A percentile compares a stretch with the other conserved stretches of the same genome.
phyloP scores from a whole-genome alignment of 371 early-diverging fungal genomes.

The Neoconidiobolus thromboides region DNA sequence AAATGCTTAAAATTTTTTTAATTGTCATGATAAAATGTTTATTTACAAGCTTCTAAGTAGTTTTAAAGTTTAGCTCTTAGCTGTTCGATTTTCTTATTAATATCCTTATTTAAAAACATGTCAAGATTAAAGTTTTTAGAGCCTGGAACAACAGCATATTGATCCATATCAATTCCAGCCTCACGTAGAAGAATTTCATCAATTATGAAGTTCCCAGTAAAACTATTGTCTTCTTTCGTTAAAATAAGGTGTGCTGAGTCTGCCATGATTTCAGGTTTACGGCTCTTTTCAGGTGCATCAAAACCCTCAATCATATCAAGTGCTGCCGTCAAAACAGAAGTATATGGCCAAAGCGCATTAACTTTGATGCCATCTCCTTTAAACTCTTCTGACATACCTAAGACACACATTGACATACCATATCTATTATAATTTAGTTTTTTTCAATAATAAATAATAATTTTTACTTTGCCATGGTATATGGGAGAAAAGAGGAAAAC shows the following conservation, averaged over 20 bases:
- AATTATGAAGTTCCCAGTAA: conserved; percentile 50
- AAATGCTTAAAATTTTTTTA: too few species aligned
- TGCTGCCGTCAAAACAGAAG: conserved; percentile 53
- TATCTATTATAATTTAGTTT: conserved; percentile 9
- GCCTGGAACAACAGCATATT: conserved; percentile 24
- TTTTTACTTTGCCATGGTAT: conserved; percentile 51
- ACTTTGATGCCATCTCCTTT: conserved; percentile 39
- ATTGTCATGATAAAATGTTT: too few species aligned
- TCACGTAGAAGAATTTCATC: conserved; percentile 50
- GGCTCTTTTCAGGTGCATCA: too few species aligned
- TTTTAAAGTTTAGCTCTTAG: too few species aligned
- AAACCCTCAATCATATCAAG: conserved; percentile 23
- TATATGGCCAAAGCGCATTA: conserved; percentile 65
- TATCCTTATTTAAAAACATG: too few species aligned
- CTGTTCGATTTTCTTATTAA: too few species aligned
- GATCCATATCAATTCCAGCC: conserved; percentile 40
- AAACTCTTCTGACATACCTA: conserved; percentile 55
- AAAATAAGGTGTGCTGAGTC: conserved; percentile 57
- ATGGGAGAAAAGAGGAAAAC: conserved; percentile 47
- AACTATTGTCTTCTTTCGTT: conserved; percentile 21
- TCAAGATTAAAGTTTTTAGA: too few species aligned
- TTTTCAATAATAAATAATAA: neutral
- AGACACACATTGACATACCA: conserved; percentile 47
- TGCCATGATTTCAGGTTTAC: conserved; percentile 55
- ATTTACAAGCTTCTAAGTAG: too few species aligned